Conservation (phyloP, 2,329 filamentous ascomycete species). For the Aspergillus eucalypticola region DNA sequence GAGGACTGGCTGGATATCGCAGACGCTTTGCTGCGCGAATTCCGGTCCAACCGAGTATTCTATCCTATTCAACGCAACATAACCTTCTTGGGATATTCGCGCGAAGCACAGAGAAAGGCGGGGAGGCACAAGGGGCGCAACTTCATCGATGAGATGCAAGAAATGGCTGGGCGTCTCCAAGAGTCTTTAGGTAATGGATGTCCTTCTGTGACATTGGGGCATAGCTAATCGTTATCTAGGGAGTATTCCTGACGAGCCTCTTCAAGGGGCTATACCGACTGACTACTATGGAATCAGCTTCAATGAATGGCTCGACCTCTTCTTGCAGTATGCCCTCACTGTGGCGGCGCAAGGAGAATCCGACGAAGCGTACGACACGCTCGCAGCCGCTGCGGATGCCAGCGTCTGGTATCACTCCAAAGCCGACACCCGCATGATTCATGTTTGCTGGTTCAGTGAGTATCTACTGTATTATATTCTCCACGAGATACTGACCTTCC, state of each 20-base stretch:
- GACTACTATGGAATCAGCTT: constrained; percentile 79
- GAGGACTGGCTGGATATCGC: constrained; percentile 62
- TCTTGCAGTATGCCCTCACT: constrained; percentile 80
- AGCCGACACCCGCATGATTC: constrained; percentile 68
- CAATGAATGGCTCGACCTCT: constrained; percentile 82
- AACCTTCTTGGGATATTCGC: constrained; percentile 53
- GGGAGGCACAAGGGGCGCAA: constrained; percentile 37
- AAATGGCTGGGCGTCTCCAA: constrained; percentile 48
- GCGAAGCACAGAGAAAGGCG: constrained; percentile 41
- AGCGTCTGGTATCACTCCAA: constrained; percentile 76
- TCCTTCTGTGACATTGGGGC: background rate
- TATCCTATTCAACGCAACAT: constrained; percentile 56
- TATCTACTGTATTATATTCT: constrained; percentile 5
- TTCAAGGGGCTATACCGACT: constrained; percentile 44
- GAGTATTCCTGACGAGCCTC: constrained; percentile 26
- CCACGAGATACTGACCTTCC: constrained; percentile 8
- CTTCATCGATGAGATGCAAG: constrained; percentile 45
- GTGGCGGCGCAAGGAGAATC: constrained; percentile 68
- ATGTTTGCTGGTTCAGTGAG: constrained; percentile 74
- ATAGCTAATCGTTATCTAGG: constrained; percentile 24
- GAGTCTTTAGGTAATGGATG: constrained; percentile 39
- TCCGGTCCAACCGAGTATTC: constrained; percentile 60
- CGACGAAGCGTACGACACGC: constrained; percentile 74
- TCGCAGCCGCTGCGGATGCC: constrained; percentile 75
- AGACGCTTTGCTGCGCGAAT: constrained; percentile 60